phyloP scores from a whole-genome alignment of 192 early-diverging fungal genomes.

The Jimgerdemannia flammicorona region DNA sequence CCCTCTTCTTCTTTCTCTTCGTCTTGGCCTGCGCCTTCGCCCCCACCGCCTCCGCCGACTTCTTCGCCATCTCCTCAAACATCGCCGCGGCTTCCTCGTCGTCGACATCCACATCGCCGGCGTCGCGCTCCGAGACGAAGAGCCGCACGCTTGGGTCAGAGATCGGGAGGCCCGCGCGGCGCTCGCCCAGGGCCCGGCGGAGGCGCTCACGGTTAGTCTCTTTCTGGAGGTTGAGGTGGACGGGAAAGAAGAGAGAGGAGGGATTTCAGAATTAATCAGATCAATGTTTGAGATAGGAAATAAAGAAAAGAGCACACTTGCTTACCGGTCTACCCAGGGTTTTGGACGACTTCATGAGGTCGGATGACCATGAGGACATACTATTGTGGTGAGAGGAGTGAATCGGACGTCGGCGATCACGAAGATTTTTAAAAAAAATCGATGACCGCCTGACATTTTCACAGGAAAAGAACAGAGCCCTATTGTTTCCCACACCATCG shows the following conservation, averaged over 20 bases:
- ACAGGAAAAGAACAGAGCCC: too few relatives aligned
- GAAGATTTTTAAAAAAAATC: too few relatives aligned
- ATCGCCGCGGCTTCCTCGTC: conserved; percentile 24
- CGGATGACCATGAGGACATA: conserved; percentile 65
- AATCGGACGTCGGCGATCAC: too few relatives aligned
- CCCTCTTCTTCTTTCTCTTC: conserved; percentile 10
- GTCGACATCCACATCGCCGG: conserved; percentile 28
- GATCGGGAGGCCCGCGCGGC: conserved; percentile 56
- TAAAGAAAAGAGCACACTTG: background rate
- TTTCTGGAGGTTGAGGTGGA: conserved; percentile 16
- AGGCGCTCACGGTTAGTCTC: conserved; percentile 69
- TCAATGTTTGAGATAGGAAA: background rate
- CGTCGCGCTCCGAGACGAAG: conserved; percentile 45
- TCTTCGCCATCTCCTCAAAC: conserved; percentile 11
- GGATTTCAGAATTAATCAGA: too few relatives aligned
- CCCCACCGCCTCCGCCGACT: conserved; percentile 8
- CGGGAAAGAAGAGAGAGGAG: too few relatives aligned
- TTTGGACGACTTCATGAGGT: conserved; percentile 65
- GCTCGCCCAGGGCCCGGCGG: conserved; percentile 58
- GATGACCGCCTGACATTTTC: too few relatives aligned
- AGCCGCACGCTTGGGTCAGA: conserved; percentile 57
- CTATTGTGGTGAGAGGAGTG: background rate
- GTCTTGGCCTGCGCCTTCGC: background rate
- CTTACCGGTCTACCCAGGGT: conserved; percentile 53
- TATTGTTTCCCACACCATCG: background rate